Percentiles rank a stretch among this genome's conserved stretches.
phyloP scores from a whole-genome alignment of 73 alveolate species.

The Loxodes magnus region DNA sequence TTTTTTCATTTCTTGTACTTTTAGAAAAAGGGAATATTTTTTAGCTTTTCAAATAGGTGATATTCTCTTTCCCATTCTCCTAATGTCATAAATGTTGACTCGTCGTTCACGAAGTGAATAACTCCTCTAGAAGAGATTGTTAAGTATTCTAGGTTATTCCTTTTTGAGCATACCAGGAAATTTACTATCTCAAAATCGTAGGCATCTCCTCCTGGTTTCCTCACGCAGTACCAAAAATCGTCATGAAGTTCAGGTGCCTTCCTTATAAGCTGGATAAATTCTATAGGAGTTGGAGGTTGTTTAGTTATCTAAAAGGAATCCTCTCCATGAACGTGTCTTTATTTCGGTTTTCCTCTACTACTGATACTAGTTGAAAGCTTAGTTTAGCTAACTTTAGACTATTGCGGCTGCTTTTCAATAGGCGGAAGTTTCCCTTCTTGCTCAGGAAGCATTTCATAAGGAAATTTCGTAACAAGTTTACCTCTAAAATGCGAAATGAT shows the following conservation, averaged over 20 bases:
- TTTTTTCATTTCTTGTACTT: conserved; percentile 60
- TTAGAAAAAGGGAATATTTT: conserved; percentile 54
- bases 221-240: conserved; percentile 70
- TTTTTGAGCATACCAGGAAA: conserved; percentile 50
- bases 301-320: background rate
- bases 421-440: too few species aligned
- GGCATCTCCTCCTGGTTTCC: conserved; percentile 57
- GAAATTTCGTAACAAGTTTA: too few species aligned
- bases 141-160: conserved; percentile 56
- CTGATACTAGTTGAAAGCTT: too few species aligned
- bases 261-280: conserved; percentile 54
- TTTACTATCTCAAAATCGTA: conserved; percentile 78
- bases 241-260: conserved; percentile 65
- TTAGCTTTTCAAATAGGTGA: conserved; percentile 34
- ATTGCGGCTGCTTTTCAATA: too few species aligned
- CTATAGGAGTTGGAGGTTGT: conserved; percentile 57
- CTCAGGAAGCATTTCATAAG: too few species aligned
- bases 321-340: too few species aligned
- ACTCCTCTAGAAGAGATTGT: conserved; percentile 73
- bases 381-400: too few species aligned
- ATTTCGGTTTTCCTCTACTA: too few species aligned
- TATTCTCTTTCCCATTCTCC: conserved; percentile 81
- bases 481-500: too few species aligned
- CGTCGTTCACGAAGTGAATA: conserved; percentile 60
- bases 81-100: conserved; percentile 54